Base-by-base conservation (phyloP, 495 filamentous ascomycete species). In the Ramalina peruviana region DNA sequence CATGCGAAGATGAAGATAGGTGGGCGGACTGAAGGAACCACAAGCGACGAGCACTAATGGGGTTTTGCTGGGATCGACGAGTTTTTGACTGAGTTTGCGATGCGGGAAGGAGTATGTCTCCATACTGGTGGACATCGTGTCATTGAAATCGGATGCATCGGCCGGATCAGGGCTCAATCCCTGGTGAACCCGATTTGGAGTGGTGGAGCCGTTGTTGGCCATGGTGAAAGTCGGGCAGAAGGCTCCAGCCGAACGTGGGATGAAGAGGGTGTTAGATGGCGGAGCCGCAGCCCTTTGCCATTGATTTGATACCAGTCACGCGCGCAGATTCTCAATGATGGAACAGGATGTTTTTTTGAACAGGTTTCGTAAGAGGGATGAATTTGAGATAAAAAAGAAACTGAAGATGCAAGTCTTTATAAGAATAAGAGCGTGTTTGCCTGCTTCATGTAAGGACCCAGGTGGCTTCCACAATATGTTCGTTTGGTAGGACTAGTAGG, bases 1-100 rank as follows among this genome's bases (percentile, higher is more conserved):
- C 84, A 90, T 87, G 58, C 84, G 76, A 27, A 87, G 72, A 63
- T 85, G 82, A 40, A 86, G 75, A 62, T 76, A 81, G 11, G 80
- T 85, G 56, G 84, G 80, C 16, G 86, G 88, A 3, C 80, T 86
- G 68, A 94, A 96, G 42, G 85, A 90, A 37, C 90, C 90, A 64
- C 89, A 95, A 36, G 88, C 85, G 38, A 97, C 83, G 38, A 95
- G 73, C 12, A 92, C 76, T 6, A 94, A 67, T 1, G 87, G 88
- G 1, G 74, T 90, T 67, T 83, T 87, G 40, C 73, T 72, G 7
- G 79, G 65, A 54, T 86, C 73, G 21, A 66, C 70, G 66, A 90
- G 81, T n/a, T 70, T 74, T 45, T 69, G 76, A 65, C 76, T 78
- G 26, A 95, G 67, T 46, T 86, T 79, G 39, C 78, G 60, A 36